Base-by-base conservation (phyloP, 2,329 filamentous ascomycete species). In the Microdochium trichocladiopsis region DNA sequence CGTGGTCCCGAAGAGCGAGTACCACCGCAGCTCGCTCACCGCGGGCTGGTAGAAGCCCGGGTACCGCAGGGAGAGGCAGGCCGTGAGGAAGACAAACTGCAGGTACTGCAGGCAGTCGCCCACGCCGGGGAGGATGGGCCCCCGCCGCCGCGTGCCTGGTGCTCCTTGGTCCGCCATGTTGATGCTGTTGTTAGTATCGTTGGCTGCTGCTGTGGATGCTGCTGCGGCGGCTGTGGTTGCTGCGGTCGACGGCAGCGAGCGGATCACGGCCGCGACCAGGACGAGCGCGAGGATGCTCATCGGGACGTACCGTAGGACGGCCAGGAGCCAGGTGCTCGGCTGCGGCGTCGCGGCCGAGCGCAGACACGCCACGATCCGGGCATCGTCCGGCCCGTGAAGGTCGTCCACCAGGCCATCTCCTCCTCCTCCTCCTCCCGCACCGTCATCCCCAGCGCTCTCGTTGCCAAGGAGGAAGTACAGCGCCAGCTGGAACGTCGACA, bases 31-130 rank as follows among this genome's bases (percentile, higher is more conserved):
- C 54, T 82, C 78, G 59, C 85, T 86, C 33, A 87, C 76, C 1
- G 82, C 82, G 1, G 87, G 87, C 57, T 88, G 86, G 56, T 84
- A 87, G 61, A 83, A 91, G 1, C 87, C 87, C 0, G 87, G 87
- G 57, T 90, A 90, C 45, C 80, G 77, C 50, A 91, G 67, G n/a
- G 80, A 86, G 48, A 91, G 71, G 14, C 82, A 80, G 3, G 85
- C 86, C 0, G 86, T 83, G 54, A 91, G 72, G 47, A 90, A 84
- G 49, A 87, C 75, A 61, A 89, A 90, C 61, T 91, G 87, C 12
- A 91, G 79, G 63, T 90, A 90, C 60, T 88, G 83, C 33, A 91
- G 70, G 61, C 86, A 90, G 62, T 90, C 58, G 16, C 58, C 60
- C 10, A 63, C 55, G 4, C 56, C 54, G 2, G 58, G 60, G 5